Conservation (phyloP, 805 yeast species). For the Metschnikowia borealis region DNA sequence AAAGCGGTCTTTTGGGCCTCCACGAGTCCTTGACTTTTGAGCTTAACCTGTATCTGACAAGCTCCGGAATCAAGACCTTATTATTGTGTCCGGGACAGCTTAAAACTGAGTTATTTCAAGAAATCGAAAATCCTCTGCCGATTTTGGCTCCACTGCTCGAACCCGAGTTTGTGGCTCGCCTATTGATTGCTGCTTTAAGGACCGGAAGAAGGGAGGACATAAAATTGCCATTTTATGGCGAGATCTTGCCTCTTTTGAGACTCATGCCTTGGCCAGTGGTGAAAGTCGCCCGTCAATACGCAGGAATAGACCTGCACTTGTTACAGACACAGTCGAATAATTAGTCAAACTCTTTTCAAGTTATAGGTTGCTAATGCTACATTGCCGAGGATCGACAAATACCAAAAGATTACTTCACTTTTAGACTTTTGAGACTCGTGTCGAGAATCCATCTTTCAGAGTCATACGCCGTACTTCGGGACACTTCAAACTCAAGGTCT, state of each 20-base stretch:
- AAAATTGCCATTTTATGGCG: slow-evolving; percentile 72
- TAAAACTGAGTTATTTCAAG: slow-evolving; percentile 67
- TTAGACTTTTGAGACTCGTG: slow-evolving; percentile 7
- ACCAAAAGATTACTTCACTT: slow-evolving; percentile 1
- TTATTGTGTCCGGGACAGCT: slow-evolving; percentile 87
- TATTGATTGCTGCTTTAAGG: slow-evolving; percentile 52
- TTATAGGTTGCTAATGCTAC: no score
- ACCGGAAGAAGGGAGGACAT: slow-evolving; percentile 66
- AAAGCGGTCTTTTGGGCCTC: slow-evolving; percentile 78
- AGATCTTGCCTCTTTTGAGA: slow-evolving; percentile 66
- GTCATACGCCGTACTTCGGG: slow-evolving; percentile 4
- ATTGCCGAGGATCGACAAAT: background rate
- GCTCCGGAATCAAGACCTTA: slow-evolving; percentile 61
- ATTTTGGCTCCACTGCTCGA: slow-evolving; percentile 80
- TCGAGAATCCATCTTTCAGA: slow-evolving; percentile 11
- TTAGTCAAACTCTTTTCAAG: no score
- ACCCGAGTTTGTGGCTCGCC: slow-evolving; percentile 59
- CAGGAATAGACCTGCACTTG: slow-evolving; percentile 58
- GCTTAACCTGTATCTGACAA: slow-evolving; percentile 48
- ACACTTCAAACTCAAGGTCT: slow-evolving; percentile 9
- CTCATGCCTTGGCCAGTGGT: slow-evolving; percentile 69
- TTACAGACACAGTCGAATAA: background rate
- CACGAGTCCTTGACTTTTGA: slow-evolving; percentile 80
- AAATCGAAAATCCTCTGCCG: slow-evolving; percentile 69
- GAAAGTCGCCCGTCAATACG: slow-evolving; percentile 47